phyloP scores from a whole-genome alignment of 1,284 basidiomycete genomes.

The Schizophyllum commune region DNA sequence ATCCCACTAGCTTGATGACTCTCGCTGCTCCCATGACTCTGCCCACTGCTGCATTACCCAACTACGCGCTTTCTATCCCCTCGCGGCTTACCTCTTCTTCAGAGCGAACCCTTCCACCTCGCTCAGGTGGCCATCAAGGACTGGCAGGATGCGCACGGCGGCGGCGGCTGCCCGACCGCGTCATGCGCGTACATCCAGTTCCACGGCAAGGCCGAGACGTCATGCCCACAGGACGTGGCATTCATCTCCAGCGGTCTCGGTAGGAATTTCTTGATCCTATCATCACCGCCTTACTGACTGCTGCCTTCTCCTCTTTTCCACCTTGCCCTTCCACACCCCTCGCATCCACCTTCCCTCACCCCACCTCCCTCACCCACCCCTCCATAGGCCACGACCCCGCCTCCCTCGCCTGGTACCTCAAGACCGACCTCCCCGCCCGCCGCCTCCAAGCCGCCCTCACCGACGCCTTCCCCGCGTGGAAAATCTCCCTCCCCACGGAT shows the following conservation, averaged over 20 bases:
- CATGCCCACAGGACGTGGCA: slow-evolving; percentile 28
- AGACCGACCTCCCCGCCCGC: slow-evolving; percentile 7
- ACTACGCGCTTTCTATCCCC: background rate
- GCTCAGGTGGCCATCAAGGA: slow-evolving; percentile 25
- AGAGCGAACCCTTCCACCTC: slow-evolving; percentile 27
- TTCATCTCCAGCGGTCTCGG: slow-evolving; percentile 39
- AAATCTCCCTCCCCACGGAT: slow-evolving; percentile 29
- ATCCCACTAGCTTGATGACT: no score
- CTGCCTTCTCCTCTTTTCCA: background rate
- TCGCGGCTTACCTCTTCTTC: background rate
- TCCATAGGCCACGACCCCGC: slow-evolving; percentile 18
- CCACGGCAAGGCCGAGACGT: slow-evolving; percentile 31
- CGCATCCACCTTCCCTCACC: no score
- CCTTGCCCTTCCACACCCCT: background rate
- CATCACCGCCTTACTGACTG: background rate
- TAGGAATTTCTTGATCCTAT: slow-evolving; percentile 10
- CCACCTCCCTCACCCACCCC: slow-evolving; percentile 1
- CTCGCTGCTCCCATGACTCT: no score
- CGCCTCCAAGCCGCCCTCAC: slow-evolving; percentile 24
- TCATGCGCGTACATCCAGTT: slow-evolving; percentile 36
- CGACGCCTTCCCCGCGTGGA: slow-evolving; percentile 24
- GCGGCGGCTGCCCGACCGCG: slow-evolving; percentile 26
- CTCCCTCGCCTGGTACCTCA: slow-evolving; percentile 23
- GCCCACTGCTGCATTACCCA: no score
- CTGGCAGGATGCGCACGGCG: slow-evolving; percentile 27